Conservation (phyloP, 2,329 filamentous ascomycete species). For the Ascochyta lentis region DNA sequence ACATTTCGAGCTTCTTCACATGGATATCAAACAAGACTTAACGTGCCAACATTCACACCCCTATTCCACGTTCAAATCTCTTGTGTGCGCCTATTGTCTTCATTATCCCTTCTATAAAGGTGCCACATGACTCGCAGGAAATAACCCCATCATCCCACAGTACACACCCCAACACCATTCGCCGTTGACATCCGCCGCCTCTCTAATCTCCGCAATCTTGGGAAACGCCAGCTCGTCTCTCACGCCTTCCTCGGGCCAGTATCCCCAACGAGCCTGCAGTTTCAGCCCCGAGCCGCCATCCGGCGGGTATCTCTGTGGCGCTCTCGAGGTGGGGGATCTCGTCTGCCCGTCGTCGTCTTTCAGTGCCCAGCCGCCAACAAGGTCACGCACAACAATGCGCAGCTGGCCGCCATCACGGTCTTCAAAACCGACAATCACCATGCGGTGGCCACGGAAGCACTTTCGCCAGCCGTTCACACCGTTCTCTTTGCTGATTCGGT, state of each 20-base stretch:
- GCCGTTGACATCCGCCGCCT: constrained; percentile 85
- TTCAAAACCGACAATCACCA: constrained; percentile 80
- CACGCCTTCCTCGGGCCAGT: constrained; percentile 70
- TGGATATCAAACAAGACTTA: no score
- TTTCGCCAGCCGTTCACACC: constrained; percentile 83
- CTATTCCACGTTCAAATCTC: no score
- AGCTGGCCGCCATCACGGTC: constrained; percentile 71
- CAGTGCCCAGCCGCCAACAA: constrained; percentile 78
- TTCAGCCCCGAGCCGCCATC: constrained; percentile 74
- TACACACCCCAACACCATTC: constrained; percentile 92
- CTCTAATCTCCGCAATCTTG: constrained; percentile 78
- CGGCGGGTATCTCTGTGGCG: constrained; percentile 65
- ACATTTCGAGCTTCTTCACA: no score
- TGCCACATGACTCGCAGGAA: constrained; percentile 76
- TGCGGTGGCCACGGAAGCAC: constrained; percentile 81
- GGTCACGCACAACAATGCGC: constrained; percentile 71
- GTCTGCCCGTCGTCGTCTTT: constrained; percentile 61
- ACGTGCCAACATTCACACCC: no score
- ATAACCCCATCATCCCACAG: constrained; percentile 78
- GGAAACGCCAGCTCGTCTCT: constrained; percentile 85
- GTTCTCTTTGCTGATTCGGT: constrained; percentile 75
- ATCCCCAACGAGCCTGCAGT: constrained; percentile 74
- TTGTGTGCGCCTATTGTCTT: no score
- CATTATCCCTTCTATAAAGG: no score
- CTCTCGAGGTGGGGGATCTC: constrained; percentile 13